Percentiles rank a stretch among this genome's conserved stretches.
Conservation (phyloP, 352 stramenopile species). For the Pelagophyceae sp. region DNA sequence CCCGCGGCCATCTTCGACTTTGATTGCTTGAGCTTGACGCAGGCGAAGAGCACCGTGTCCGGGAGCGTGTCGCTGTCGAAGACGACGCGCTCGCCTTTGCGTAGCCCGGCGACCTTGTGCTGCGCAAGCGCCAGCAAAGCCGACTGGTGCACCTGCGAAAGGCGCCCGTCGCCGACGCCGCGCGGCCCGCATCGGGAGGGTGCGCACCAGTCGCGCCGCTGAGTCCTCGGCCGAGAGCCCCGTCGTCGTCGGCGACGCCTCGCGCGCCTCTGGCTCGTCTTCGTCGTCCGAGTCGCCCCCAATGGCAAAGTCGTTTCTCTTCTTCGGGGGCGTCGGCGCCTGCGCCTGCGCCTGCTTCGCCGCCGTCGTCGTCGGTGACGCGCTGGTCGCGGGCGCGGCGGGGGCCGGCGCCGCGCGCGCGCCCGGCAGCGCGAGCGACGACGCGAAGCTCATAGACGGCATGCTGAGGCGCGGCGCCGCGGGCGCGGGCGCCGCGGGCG, state of each 20-base stretch:
- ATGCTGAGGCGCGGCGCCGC: too few species aligned
- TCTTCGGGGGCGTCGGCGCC: neutral
- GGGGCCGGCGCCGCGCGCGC: too few species aligned
- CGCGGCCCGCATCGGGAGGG: neutral
- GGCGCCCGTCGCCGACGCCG: neutral
- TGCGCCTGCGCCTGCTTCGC: neutral
- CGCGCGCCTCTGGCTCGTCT: neutral
- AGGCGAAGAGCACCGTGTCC: constrained; percentile 5
- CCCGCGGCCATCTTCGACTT: neutral
- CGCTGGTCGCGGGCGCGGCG: too few species aligned
- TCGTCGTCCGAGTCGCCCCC: constrained; percentile 8
- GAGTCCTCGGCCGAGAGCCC: neutral
- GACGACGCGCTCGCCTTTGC: neutral
- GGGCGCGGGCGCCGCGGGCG: too few species aligned
- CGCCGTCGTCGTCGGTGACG: too few species aligned
- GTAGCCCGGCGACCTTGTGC: constrained; percentile 3
- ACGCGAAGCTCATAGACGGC: neutral
- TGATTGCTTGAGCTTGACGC: constrained; percentile 3
- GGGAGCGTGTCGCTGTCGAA: constrained; percentile 3
- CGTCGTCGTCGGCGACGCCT: neutral
- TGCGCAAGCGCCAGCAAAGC: neutral
- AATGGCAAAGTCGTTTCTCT: neutral
- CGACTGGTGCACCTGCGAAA: too few species aligned
- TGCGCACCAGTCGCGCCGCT: neutral
- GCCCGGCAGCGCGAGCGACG: neutral